Percentiles rank a stretch among this genome's conserved stretches.
Conservation (phyloP, 2,329 filamentous ascomycete species). For the Gnomoniopsis smithogilvyi region DNA sequence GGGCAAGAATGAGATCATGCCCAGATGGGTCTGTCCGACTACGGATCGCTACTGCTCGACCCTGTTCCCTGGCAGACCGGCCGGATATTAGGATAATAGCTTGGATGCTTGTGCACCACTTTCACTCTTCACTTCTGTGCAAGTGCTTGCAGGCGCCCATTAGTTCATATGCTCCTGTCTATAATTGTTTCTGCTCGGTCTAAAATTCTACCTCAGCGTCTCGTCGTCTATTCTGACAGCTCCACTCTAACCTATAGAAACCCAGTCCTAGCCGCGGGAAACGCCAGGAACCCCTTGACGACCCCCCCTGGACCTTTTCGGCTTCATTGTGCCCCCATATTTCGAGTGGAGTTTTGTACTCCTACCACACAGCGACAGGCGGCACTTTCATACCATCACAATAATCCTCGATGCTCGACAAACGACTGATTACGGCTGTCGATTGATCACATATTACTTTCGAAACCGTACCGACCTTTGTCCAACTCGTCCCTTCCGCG, state of each 20-base stretch:
- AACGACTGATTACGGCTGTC: conserved; percentile 13
- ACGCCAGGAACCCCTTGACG: conserved; percentile 11
- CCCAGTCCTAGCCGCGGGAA: conserved; percentile 20
- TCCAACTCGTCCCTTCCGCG: conserved; percentile 12
- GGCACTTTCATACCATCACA: conserved; percentile 24
- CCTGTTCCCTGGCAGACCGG: background rate
- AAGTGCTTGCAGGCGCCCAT: conserved; percentile 15
- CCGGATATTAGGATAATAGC: conserved; percentile 1
- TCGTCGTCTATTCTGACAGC: conserved; percentile 16
- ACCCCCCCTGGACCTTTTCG: conserved; percentile 27
- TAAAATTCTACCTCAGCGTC: conserved; percentile 14
- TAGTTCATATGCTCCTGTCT: conserved; percentile 12
- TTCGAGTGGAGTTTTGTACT: conserved; percentile 30
- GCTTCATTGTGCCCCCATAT: conserved; percentile 30
- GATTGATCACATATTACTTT: conserved; percentile 16
- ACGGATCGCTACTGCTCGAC: conserved; percentile 5
- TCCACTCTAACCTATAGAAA: conserved; percentile 19
- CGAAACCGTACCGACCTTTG: conserved; percentile 11
- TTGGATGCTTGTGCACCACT: conserved; percentile 3
- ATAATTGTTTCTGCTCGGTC: conserved; percentile 14
- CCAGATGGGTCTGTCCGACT: conserved; percentile 15
- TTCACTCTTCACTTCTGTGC: background rate
- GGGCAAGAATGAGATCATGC: conserved; percentile 7
- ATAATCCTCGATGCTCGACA: conserved; percentile 19
- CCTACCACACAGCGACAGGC: conserved; percentile 21